These are phyloP conservation scores for Neospora caninum DNA, from an alignment of 169 alveolate species.

Conservation along the genomic window DNA sequence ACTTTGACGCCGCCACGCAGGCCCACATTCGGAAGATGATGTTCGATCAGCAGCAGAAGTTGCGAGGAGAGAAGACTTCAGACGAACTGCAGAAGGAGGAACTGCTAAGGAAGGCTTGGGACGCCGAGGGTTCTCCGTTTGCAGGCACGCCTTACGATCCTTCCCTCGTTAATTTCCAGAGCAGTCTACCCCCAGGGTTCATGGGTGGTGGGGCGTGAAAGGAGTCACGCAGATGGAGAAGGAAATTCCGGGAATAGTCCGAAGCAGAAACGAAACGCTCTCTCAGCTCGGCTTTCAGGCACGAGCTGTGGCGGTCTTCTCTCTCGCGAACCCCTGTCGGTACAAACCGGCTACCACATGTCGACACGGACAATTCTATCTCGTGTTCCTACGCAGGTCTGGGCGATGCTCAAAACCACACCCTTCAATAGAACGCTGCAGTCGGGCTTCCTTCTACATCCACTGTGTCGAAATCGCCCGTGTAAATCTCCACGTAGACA, in stretches of 20 bases:
- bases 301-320: too few species aligned
- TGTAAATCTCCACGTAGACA: too few species aligned
- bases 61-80: conserved; percentile 81
- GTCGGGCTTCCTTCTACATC: too few species aligned
- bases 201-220: neutral
- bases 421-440: too few species aligned
- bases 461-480: too few species aligned
- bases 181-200: neutral
- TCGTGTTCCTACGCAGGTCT: too few species aligned
- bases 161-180: conserved; percentile 71
- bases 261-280: too few species aligned
- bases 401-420: too few species aligned
- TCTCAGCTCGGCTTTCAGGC: too few species aligned
- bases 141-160: conserved; percentile 88
- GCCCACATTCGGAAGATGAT: conserved; percentile 76
- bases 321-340: too few species aligned
- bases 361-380: too few species aligned
- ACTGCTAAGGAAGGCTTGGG: conserved; percentile 83
- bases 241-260: neutral
- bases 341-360: too few species aligned
- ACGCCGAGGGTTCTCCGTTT: conserved; percentile 89
- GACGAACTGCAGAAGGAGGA: conserved; percentile 86
- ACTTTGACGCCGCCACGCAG: conserved; percentile 66
- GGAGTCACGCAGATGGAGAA: neutral
- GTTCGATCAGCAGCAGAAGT: conserved; percentile 86